These are phyloP conservation scores for Acrocalymma vagum DNA, from an alignment of 2,329 filamentous ascomycete genomes.

Conservation along the genomic window DNA sequence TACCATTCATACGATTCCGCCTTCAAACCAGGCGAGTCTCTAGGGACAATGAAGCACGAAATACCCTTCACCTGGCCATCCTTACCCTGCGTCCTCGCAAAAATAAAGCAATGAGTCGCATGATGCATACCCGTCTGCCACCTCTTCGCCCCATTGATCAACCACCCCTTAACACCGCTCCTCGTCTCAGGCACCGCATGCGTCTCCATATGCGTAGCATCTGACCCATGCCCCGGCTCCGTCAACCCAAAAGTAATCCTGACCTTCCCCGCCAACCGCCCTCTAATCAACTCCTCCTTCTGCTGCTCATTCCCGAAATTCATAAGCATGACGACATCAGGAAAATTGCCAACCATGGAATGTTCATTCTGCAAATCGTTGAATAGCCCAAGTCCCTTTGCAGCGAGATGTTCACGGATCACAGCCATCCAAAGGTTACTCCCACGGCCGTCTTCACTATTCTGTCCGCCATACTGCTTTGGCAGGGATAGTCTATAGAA, in stretches of 20 bases:
- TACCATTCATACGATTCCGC: slow-evolving; percentile 67
- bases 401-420: slow-evolving; percentile 66
- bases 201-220: slow-evolving; percentile 70
- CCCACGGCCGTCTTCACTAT: slow-evolving; percentile 51
- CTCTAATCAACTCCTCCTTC: slow-evolving; percentile 62
- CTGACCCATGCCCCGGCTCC: slow-evolving; percentile 68
- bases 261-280: slow-evolving; percentile 62
- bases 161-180: slow-evolving; percentile 57
- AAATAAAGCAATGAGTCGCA: slow-evolving; percentile 69
- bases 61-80: slow-evolving; percentile 65
- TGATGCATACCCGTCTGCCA: slow-evolving; percentile 72
- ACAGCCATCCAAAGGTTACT: slow-evolving; percentile 71
- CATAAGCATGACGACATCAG: slow-evolving; percentile 68
- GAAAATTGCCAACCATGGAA: slow-evolving; percentile 69
- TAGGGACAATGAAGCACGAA: slow-evolving; percentile 68
- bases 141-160: slow-evolving; percentile 68
- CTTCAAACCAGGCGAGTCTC: slow-evolving; percentile 60
- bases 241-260: slow-evolving; percentile 69
- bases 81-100: slow-evolving; percentile 65
- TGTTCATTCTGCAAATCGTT: slow-evolving; percentile 73
- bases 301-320: slow-evolving; percentile 67
- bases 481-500: slow-evolving; percentile 69
- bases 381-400: slow-evolving; percentile 67
- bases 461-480: slow-evolving; percentile 63
- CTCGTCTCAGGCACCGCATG: slow-evolving; percentile 55